These are phyloP conservation scores for Ceratocystis alfenasii DNA, from an alignment of 2,329 filamentous ascomycete genomes.

Conservation along the genomic window DNA sequence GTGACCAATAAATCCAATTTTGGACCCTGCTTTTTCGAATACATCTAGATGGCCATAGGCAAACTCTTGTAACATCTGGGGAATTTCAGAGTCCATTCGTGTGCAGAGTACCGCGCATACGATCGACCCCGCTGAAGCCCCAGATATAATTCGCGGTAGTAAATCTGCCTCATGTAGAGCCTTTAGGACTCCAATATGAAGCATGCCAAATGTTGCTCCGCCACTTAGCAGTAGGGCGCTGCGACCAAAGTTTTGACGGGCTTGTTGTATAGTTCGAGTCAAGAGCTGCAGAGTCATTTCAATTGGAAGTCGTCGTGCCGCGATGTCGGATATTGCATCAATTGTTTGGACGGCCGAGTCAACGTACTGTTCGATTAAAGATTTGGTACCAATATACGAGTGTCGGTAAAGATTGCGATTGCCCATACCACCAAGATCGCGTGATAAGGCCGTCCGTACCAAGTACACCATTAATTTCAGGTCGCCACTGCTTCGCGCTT, in stretches of 20 bases:
- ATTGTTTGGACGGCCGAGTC: slow-evolving; percentile 66
- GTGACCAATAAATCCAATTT: slow-evolving; percentile 50
- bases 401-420: slow-evolving; percentile 72
- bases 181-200: slow-evolving; percentile 79
- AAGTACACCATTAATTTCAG: slow-evolving; percentile 66
- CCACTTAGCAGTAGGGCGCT: slow-evolving; percentile 74
- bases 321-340: slow-evolving; percentile 53
- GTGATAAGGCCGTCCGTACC: slow-evolving; percentile 65
- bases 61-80: slow-evolving; percentile 54
- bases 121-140: slow-evolving; percentile 77
- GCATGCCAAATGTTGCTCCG: slow-evolving; percentile 83
- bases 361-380: slow-evolving; percentile 76
- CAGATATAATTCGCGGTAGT: slow-evolving; percentile 75
- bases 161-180: slow-evolving; percentile 62
- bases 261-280: slow-evolving; percentile 57
- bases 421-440: slow-evolving; percentile 77
- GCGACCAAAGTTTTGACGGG: slow-evolving; percentile 71
- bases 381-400: slow-evolving; percentile 75
- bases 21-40: slow-evolving; percentile 48
- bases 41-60: slow-evolving; percentile 70
- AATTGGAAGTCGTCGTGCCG: slow-evolving; percentile 37
- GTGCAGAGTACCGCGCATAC: slow-evolving; percentile 71
- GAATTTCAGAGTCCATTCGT: slow-evolving; percentile 66
- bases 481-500: slow-evolving; percentile 60
- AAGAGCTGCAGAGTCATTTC: slow-evolving; percentile 47